Conservation (phyloP, 345 rosid species). For the Crucihimalaya himalaica region DNA sequence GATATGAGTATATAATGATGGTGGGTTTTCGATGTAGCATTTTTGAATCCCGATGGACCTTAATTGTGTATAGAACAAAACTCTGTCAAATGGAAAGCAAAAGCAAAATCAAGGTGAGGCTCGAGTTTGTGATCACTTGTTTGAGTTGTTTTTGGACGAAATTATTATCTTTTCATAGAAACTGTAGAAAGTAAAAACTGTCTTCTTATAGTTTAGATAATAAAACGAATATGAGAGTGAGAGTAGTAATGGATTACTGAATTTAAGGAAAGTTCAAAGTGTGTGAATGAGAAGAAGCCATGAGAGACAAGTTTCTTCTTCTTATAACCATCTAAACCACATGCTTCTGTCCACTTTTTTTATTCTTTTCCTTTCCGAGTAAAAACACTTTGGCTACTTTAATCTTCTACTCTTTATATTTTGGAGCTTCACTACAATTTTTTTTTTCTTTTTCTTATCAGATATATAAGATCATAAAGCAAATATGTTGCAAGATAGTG, state of each 20-base stretch:
- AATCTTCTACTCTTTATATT: slow-evolving; percentile 18
- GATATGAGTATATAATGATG: not conserved
- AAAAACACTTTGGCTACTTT: not conserved
- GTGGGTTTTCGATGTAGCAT: not conserved
- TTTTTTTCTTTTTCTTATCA: not conserved
- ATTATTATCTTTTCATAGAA: not conserved
- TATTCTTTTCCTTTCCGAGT: not conserved
- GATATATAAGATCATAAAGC: not conserved
- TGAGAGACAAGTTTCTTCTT: slow-evolving; percentile 21
- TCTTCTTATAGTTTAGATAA: not conserved
- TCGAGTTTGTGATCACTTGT: not conserved
- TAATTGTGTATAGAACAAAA: not conserved
- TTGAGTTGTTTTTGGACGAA: not conserved
- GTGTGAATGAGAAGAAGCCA: slow-evolving; percentile 28
- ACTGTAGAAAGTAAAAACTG: not conserved
- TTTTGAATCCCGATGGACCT: not conserved
- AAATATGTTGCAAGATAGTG: slow-evolving; percentile 19
- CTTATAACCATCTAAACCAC: slow-evolving; percentile 28
- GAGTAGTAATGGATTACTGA: not conserved
- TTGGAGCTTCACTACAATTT: not conserved
- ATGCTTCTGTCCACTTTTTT: slow-evolving; percentile 11
- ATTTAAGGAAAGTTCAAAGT: slow-evolving; percentile 22
- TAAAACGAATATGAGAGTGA: not conserved
- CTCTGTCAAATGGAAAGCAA: not conserved
- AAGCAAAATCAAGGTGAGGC: not conserved